Percentiles rank a stretch among this genome's conserved stretches.
Evolutionary conservation across 1,284 basidiomycete species (phyloP).

Genomic region (Leucocoprinus gongylophorus): DNA sequence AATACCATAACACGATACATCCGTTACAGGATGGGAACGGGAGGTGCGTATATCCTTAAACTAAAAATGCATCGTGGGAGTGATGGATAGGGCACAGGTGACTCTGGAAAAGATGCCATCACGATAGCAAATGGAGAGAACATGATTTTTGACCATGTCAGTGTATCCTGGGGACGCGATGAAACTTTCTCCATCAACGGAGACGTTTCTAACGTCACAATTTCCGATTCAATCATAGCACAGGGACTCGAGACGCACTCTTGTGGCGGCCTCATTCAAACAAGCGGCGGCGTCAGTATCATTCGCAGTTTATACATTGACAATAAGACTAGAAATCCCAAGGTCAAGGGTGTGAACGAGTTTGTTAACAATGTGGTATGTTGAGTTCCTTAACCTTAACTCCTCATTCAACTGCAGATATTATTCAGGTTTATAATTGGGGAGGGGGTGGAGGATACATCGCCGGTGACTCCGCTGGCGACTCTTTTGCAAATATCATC

Average conservation of each 20-base stretch:
- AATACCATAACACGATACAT: slow-evolving; percentile 34
- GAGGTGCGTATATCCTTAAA: slow-evolving; percentile 15
- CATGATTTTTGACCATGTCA: slow-evolving; percentile 36
- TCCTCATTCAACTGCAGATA: background rate
- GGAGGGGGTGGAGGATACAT: slow-evolving; percentile 33
- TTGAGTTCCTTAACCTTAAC: background rate
- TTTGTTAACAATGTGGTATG: slow-evolving; percentile 33
- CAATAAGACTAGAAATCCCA: slow-evolving; percentile 34
- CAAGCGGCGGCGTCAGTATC: slow-evolving; percentile 33
- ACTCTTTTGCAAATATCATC: slow-evolving; percentile 30
- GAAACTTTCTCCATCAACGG: slow-evolving; percentile 35
- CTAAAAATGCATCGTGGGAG: background rate
- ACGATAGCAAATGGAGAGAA: slow-evolving; percentile 31
- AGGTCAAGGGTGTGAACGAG: slow-evolving; percentile 34
- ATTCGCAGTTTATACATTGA: slow-evolving; percentile 32
- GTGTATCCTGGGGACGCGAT: slow-evolving; percentile 33
- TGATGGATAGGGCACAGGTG: slow-evolving; percentile 18
- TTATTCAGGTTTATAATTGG: slow-evolving; percentile 29
- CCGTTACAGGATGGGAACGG: slow-evolving; percentile 30
- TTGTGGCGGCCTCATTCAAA: slow-evolving; percentile 33
- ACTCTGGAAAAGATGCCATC: slow-evolving; percentile 31
- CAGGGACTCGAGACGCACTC: slow-evolving; percentile 34
- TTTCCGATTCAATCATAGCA: slow-evolving; percentile 32
- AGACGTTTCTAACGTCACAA: slow-evolving; percentile 32
- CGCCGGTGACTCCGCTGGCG: slow-evolving; percentile 30